Evolutionary conservation across 257 asterid genomes (phyloP), one percentile per base, ranked within the genome.

Genomic region (Knoxia roxburghii): DNA sequence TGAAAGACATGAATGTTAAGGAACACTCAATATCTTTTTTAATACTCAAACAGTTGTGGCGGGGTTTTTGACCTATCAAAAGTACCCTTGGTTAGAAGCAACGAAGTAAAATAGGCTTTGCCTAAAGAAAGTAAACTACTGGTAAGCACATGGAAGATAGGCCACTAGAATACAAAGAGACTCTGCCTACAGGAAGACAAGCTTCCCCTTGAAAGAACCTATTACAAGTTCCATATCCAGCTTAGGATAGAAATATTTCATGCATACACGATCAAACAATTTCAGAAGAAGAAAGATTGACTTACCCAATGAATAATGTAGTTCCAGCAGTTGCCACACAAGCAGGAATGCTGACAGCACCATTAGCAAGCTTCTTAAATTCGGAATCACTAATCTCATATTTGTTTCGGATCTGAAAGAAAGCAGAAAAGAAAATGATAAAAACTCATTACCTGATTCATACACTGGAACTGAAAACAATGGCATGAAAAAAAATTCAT

Each of bases 291-390:
- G 27, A 60, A 40, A 50, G 64, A 45, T 18, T 33, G 40, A 81
- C 95, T 71, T 33, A 92, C 97, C 98, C 98, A 24, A 92, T 69
- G 67, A 87, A 69, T 63, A 92, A 81, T 65, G 88, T 78, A 35
- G 98, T 92, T 73, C 98, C 98, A 68, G 96, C 98, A 68, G 98
- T 87, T 52, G 98, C 98, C 73, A 83, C 78, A 78, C 89, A 83
- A 72, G 96, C 87, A 6, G 97, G 95, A 68, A 89, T 53, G 76
- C 93, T 89, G 58, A 92, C 81, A 43, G 82, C 67, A 48, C 87
- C 84, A 1, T 86, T 79, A 72, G 82, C 87, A 41, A 89, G 89
- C 82, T 80, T 87, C 77, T 80, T 81, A 49, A 89, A 51, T 72
- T 87, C 96, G 9, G 77, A 85, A 48, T 89, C 90, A 75, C 82